These are phyloP conservation scores for Calonectria ilicicola DNA, from an alignment of 2,329 filamentous ascomycete genomes.

Conservation along the genomic window DNA sequence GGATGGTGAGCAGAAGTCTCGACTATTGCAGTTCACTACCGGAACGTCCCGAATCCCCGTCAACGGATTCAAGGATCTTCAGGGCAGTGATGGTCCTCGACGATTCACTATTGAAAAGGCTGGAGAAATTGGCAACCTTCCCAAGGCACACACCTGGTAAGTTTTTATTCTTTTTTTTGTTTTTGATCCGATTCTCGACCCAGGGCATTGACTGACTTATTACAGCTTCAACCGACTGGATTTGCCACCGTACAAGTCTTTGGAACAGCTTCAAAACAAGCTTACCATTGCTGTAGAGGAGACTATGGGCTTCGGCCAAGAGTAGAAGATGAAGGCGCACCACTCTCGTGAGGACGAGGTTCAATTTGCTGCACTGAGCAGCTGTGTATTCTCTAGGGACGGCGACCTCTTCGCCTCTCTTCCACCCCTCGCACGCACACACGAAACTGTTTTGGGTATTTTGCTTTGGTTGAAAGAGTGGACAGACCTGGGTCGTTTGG, in stretches of 20 bases:
- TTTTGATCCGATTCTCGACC: background rate
- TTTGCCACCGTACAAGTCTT: conserved; percentile 89
- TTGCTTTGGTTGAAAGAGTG: conserved; percentile 47
- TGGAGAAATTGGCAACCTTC: conserved; percentile 88
- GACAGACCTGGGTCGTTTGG: conserved; percentile 46
- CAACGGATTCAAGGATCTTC: conserved; percentile 99
- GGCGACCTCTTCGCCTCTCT: conserved; percentile 30
- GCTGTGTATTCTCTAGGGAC: conserved; percentile 34
- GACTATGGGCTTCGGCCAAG: conserved; percentile 98
- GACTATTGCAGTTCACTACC: conserved; percentile 95
- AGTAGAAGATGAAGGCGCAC: conserved; percentile 66
- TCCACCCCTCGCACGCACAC: conserved; percentile 32
- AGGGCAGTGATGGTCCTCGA: conserved; percentile 94
- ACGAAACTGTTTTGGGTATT: conserved; percentile 46
- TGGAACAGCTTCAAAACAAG: conserved; percentile 88
- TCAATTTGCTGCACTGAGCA: conserved; percentile 18
- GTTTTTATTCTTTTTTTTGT: no score
- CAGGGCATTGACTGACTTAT: conserved; percentile 36
- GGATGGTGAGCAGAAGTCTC: conserved; percentile 98
- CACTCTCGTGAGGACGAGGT: conserved; percentile 31
- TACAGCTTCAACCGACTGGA: conserved; percentile 95
- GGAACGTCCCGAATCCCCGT: conserved; percentile 98
- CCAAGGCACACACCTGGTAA: conserved; percentile 98
- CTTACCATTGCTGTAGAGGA: conserved; percentile 98
- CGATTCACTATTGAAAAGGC: conserved; percentile 99